Evolutionary conservation across 768 basidiomycete genomes (phyloP).

Genomic region (Lentinula boryana): DNA sequence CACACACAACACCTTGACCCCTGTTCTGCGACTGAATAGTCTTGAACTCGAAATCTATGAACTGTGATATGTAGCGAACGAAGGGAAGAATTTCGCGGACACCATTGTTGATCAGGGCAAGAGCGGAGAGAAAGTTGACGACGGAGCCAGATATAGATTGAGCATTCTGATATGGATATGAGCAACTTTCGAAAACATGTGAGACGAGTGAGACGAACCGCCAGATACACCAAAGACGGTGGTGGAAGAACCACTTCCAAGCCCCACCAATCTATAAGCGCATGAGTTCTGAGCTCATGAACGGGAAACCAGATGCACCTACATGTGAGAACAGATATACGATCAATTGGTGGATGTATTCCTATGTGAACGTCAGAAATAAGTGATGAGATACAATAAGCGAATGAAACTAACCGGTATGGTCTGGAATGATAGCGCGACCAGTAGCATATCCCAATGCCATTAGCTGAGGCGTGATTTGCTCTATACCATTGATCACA

Average conservation of each 20-base stretch:
- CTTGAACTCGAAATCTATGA: constrained; percentile 69
- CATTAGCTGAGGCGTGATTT: constrained; percentile 75
- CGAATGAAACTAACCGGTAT: constrained; percentile 38
- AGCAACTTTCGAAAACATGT: background rate
- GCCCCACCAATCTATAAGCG: constrained; percentile 80
- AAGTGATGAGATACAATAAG: background rate
- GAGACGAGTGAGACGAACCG: constrained; percentile 27
- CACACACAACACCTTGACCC: constrained; percentile 80
- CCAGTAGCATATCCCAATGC: constrained; percentile 75
- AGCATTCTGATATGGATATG: constrained; percentile 32
- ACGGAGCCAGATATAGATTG: constrained; percentile 57
- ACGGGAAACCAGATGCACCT: constrained; percentile 18
- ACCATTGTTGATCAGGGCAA: constrained; percentile 65
- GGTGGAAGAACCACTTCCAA: constrained; percentile 73
- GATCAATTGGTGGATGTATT: constrained; percentile 67
- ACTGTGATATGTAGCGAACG: constrained; percentile 77
- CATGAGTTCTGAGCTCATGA: background rate
- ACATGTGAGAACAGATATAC: constrained; percentile 79
- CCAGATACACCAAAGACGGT: constrained; percentile 56
- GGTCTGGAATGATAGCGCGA: constrained; percentile 55
- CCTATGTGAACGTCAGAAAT: constrained; percentile 25
- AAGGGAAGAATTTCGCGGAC: constrained; percentile 81
- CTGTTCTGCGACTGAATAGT: constrained; percentile 55
- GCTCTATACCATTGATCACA: constrained; percentile 58
- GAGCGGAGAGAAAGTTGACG: constrained; percentile 70